Conservation (phyloP, 768 basidiomycete genomes). For the Suillus brevipes region DNA sequence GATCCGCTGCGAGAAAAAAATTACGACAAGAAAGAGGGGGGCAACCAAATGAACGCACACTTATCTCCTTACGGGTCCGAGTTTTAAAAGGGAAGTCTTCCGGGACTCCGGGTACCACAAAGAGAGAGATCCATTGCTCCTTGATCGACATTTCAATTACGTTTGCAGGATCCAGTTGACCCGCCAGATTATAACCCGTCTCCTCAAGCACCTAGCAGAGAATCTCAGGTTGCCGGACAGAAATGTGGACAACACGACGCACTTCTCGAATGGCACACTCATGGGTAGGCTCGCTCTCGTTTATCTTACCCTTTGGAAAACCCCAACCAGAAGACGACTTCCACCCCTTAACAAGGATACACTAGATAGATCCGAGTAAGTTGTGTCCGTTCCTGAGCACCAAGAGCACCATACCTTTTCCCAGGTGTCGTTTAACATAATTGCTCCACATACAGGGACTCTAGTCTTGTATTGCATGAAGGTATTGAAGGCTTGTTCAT, state of each 20-base stretch:
- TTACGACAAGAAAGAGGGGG: conserved; percentile 17
- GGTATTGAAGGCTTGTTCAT: conserved; percentile 80
- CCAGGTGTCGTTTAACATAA: conserved; percentile 89
- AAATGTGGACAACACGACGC: conserved; percentile 20
- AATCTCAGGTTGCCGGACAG: conserved; percentile 13
- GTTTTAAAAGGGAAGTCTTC: conserved; percentile 91
- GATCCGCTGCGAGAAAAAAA: conserved; percentile 70
- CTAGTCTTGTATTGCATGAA: conserved; percentile 97
- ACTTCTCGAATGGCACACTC: conserved; percentile 94
- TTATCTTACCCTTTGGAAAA: conserved; percentile 99
- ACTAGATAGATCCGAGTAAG: conserved; percentile 46
- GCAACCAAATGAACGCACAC: conserved; percentile 52
- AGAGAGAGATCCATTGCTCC: conserved; percentile 90
- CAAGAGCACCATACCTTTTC: conserved; percentile 71
- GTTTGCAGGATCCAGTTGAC: conserved; percentile 62
- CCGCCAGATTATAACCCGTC: conserved; percentile 88
- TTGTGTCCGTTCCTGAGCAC: conserved; percentile 12
- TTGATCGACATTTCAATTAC: conserved; percentile 85
- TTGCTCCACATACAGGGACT: conserved; percentile 97
- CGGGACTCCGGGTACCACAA: conserved; percentile 83
- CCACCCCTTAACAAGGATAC: conserved; percentile 98
- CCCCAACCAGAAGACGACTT: conserved; percentile 96
- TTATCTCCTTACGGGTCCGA: conserved; percentile 96
- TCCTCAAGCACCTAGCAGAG: conserved; percentile 86
- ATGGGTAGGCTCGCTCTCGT: conserved; percentile 82